A percentile compares a stretch with the other conserved stretches of the same genome.
Evolutionary conservation across 2,329 filamentous ascomycete genomes (phyloP).

Genomic region (Rosellinia necatrix): DNA sequence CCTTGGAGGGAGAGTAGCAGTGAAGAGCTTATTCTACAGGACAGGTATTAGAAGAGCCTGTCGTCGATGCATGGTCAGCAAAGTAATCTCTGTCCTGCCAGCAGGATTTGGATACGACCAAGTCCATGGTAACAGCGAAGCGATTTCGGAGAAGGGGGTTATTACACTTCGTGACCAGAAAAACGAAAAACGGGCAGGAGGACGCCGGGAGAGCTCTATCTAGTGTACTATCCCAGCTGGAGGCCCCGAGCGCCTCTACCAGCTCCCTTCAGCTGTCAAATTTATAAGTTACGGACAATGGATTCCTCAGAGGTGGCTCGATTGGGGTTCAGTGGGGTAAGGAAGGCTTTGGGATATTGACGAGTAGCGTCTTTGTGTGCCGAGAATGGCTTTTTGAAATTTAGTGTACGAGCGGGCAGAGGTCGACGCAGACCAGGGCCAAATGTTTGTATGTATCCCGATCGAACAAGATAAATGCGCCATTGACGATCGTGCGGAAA

Average conservation of each 20-base stretch:
- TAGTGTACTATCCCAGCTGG: background rate
- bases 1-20: background rate
- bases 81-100: background rate
- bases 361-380: background rate
- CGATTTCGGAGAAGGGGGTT: background rate
- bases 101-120: background rate
- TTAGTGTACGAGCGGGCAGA: too few relatives aligned
- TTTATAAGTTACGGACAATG: too few relatives aligned
- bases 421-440: too few relatives aligned
- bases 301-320: too few relatives aligned
- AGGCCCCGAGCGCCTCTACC: background rate
- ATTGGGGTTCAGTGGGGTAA: background rate
- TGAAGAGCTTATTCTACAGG: background rate
- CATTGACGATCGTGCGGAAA: constrained; percentile 18
- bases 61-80: constrained; percentile 1
- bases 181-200: background rate
- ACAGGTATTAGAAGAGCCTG: background rate
- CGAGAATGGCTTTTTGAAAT: too few relatives aligned
- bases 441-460: too few relatives aligned
- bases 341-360: background rate
- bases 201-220: background rate
- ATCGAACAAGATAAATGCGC: too few relatives aligned
- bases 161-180: background rate
- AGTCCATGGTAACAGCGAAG: background rate
- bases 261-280: background rate